phyloP scores from a whole-genome alignment of 2,329 filamentous ascomycete genomes.

The Claviceps lovelessii region DNA sequence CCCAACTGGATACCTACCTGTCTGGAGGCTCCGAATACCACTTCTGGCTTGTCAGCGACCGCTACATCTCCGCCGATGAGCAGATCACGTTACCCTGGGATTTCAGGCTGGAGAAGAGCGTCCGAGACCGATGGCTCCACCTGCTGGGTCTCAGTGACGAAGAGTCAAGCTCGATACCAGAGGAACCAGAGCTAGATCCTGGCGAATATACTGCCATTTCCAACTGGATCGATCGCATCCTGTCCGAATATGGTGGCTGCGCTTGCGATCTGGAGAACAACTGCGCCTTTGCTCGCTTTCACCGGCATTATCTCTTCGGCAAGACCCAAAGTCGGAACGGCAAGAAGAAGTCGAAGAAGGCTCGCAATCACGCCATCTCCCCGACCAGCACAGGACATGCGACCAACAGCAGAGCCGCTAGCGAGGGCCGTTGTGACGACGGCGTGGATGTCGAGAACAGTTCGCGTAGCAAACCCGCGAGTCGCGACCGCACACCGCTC shows the following conservation, averaged over 20 bases:
- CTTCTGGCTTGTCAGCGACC: conserved; percentile 82
- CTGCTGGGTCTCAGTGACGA: conserved; percentile 50
- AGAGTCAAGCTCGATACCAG: conserved; percentile 27
- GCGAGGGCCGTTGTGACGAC: conserved; percentile 46
- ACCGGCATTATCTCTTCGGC: conserved; percentile 37
- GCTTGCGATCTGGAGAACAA: conserved; percentile 53
- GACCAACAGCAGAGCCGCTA: conserved; percentile 48
- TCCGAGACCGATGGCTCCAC: conserved; percentile 39
- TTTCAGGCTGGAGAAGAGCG: conserved; percentile 45
- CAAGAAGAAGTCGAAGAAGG: conserved; percentile 41
- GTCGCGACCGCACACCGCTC: conserved; percentile 49
- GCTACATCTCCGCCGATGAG: conserved; percentile 51
- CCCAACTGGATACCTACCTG: conserved; percentile 74
- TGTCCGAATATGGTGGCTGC: conserved; percentile 68
- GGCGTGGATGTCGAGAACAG: conserved; percentile 35
- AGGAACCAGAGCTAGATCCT: conserved; percentile 42
- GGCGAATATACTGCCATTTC: conserved; percentile 46
- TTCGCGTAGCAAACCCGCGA: conserved; percentile 49
- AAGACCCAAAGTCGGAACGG: conserved; percentile 27
- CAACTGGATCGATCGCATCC: conserved; percentile 52
- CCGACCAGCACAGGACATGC: conserved; percentile 48
- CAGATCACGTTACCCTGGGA: conserved; percentile 55
- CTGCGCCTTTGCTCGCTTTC: conserved; percentile 50
- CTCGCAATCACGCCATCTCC: conserved; percentile 41
- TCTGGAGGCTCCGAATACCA: conserved; percentile 68